Conservation (phyloP, 2,329 filamentous ascomycete species). For the Ophiostoma montium region DNA sequence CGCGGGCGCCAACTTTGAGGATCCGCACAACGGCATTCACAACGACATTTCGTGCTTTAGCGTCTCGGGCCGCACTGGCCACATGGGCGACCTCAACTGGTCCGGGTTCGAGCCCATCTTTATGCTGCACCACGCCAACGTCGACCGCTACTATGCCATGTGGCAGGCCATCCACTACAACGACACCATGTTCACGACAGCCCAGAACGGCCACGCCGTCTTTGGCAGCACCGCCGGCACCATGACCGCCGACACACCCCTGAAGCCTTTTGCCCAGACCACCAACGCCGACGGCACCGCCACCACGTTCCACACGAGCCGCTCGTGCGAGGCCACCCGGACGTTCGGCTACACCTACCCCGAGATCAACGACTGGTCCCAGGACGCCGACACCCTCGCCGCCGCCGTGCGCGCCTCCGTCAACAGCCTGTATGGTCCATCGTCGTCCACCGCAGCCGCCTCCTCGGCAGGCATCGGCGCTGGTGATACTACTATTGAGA, state of each 20-base stretch:
- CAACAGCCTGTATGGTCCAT: constrained; percentile 32
- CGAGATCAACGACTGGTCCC: constrained; percentile 29
- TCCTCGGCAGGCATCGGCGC: too few species aligned
- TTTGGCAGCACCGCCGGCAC: constrained; percentile 28
- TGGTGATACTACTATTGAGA: too few species aligned
- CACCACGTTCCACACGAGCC: constrained; percentile 27
- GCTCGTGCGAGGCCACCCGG: constrained; percentile 17
- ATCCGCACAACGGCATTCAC: constrained; percentile 30
- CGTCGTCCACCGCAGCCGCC: too few species aligned
- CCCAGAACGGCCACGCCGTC: constrained; percentile 16
- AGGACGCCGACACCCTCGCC: constrained; percentile 42
- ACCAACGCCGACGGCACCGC: constrained; percentile 12
- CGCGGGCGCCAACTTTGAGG: constrained; percentile 27
- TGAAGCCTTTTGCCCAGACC: constrained; percentile 27
- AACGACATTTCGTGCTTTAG: constrained; percentile 23
- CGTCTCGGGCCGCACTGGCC: constrained; percentile 15
- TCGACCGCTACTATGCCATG: constrained; percentile 44
- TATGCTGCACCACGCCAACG: constrained; percentile 40
- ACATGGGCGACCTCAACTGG: constrained; percentile 25
- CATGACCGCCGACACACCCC: constrained; percentile 29
- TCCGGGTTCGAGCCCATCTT: constrained; percentile 34
- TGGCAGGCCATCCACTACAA: constrained; percentile 28
- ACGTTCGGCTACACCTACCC: constrained; percentile 28
- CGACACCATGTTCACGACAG: constrained; percentile 20
- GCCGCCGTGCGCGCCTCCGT: constrained; percentile 49